These are phyloP conservation scores for Colletotrichum aenigma DNA, from an alignment of 2,329 filamentous ascomycete species.

Conservation along the genomic window DNA sequence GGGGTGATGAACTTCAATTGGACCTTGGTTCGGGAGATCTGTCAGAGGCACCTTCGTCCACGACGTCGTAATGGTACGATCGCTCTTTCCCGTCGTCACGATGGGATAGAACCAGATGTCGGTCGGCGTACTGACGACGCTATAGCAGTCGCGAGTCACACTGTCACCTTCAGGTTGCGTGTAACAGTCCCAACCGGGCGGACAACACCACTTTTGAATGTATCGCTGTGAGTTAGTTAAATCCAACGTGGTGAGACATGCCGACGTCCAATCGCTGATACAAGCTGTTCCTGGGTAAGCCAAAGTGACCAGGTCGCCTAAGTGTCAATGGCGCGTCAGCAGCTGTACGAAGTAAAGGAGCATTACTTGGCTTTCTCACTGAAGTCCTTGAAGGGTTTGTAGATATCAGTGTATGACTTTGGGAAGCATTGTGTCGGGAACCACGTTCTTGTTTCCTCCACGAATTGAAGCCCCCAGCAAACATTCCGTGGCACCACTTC, in stretches of 20 bases:
- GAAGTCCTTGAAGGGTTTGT: background rate
- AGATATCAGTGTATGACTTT: background rate
- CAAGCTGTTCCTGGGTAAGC: background rate
- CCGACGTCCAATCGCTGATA: background rate
- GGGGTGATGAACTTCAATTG: background rate
- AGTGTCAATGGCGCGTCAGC: background rate
- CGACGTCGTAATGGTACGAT: background rate
- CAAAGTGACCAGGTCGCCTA: background rate
- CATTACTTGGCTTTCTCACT: background rate
- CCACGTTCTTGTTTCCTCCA: background rate
- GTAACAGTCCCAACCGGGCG: background rate
- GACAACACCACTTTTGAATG: background rate
- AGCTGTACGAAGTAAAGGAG: background rate
- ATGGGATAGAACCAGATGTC: slow-evolving; percentile 4
- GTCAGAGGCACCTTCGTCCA: background rate
- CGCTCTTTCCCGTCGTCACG: background rate
- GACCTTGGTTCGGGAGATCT: background rate
- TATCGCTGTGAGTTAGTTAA: background rate
- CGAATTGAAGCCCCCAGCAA: background rate
- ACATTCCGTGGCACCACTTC: background rate
- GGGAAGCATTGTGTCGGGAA: background rate
- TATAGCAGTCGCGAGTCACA: background rate
- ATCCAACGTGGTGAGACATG: background rate
- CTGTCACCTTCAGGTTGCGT: background rate
- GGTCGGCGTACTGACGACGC: background rate